Base-by-base conservation (phyloP, 2,329 filamentous ascomycete species). In the Pseudocercospora vitis region DNA sequence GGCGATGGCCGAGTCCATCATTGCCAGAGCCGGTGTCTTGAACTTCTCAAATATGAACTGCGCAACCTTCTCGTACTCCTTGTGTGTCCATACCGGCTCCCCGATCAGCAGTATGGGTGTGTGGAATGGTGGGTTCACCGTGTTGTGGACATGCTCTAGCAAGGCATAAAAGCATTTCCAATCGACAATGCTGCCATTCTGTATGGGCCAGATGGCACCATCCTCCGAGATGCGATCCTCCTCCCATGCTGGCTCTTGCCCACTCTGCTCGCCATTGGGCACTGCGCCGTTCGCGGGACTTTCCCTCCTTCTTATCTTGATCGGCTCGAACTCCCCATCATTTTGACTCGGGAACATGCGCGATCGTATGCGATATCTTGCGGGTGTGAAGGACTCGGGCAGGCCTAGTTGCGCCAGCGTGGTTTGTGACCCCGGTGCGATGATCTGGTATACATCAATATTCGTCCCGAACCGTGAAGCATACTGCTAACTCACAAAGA, bases 1-100 rank as follows among this genome's bases (percentile, higher is more conserved):
- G 21, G 94, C 91, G 42, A 95, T 75, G 2, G 89, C 91, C 63
- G 90, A 87, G 72, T 97, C 89, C 76, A 99, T 87, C 58, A 97
- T 80, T 64, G 88, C 91, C 48, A 99, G 87, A 0, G 89, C 91
- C 0, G 94, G 94, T 0, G 90, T 94, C 75, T 92, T 94, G 69
- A 95, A 96, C 74, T 94, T 95, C 73, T 99, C 94, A 67, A 99
- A 99, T 60, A 97, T 84, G 76, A 96, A 99, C 59, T 94, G 89
- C 11, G 91, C 88, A 61, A 99, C 86, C 32, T 82, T 82, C 73
- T 97, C 92, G 69, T 87, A 87, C 71, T 96, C 91, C 58, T 87
- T 86, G 7, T 88, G 84, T 3, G 90, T 91, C 92, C 94, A 99
- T 63, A 86, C 86, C 3, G 94, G 91, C 63, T 95, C 89, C 6